Conservation (phyloP, 805 yeast species). For the Monosporozyma siamensis region DNA sequence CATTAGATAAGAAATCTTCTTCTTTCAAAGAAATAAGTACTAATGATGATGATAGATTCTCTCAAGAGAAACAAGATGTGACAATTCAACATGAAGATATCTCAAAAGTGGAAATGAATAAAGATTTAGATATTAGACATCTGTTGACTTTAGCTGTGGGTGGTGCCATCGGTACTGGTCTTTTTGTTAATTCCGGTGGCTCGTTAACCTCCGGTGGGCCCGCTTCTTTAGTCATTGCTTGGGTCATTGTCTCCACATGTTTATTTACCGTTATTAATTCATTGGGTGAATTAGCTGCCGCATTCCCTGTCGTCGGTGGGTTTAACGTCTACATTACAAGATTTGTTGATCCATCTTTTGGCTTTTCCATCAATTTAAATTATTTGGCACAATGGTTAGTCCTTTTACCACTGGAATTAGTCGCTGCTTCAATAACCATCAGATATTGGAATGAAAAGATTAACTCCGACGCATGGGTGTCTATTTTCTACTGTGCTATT, state of each 20-base stretch:
- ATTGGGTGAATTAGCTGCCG: conserved; percentile 44
- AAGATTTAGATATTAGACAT: conserved; percentile 32
- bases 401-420: conserved; percentile 49
- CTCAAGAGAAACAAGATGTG: not conserved
- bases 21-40: too few species aligned
- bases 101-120: conserved; percentile 12
- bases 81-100: conserved; percentile 9
- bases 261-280: conserved; percentile 50
- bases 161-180: conserved; percentile 60
- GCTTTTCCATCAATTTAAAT: conserved; percentile 46
- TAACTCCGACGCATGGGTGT: conserved; percentile 54
- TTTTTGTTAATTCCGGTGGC: conserved; percentile 56
- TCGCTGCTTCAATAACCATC: conserved; percentile 50
- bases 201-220: conserved; percentile 56
- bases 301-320: conserved; percentile 46
- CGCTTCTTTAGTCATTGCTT: conserved; percentile 50
- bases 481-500: conserved; percentile 42
- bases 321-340: conserved; percentile 41
- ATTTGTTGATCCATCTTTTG: conserved; percentile 47
- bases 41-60: not conserved
- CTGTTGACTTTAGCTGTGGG: conserved; percentile 62
- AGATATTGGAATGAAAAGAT: conserved; percentile 42
- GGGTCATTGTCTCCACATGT: conserved; percentile 46
- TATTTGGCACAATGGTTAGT: conserved; percentile 50
- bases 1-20: too few species aligned